phyloP scores from a whole-genome alignment of 257 asterid species.

The Gentiana straminea region DNA sequence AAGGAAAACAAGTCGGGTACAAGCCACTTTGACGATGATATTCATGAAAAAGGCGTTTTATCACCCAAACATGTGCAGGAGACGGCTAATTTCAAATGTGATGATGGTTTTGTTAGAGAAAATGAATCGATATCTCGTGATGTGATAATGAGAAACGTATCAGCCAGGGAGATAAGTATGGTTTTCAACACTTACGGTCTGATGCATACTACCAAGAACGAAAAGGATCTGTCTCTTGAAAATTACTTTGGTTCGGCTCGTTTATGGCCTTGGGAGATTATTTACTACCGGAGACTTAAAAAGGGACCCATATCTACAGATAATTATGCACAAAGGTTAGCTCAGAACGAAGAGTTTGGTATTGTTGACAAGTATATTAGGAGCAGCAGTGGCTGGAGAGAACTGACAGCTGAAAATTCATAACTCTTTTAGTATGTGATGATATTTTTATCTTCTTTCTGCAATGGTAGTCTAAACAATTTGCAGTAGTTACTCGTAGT shows the following conservation, averaged over 20 bases:
- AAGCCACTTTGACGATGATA: slow-evolving; percentile 12
- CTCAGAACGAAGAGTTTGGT: slow-evolving; percentile 38
- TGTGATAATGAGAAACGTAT: slow-evolving; percentile 20
- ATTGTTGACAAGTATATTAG: slow-evolving; percentile 46
- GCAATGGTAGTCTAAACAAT: slow-evolving; percentile 2
- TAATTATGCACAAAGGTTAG: slow-evolving; percentile 32
- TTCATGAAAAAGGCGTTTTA: slow-evolving; percentile 11
- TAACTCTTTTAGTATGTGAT: slow-evolving; percentile 10
- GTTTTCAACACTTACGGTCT: slow-evolving; percentile 30
- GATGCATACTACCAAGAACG: slow-evolving; percentile 23
- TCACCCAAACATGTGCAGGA: slow-evolving; percentile 7
- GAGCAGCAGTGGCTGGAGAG: slow-evolving; percentile 62
- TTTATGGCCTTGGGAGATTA: slow-evolving; percentile 58
- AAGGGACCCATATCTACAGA: slow-evolving; percentile 45
- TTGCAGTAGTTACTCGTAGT: not conserved
- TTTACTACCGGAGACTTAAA: slow-evolving; percentile 37
- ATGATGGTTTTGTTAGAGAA: slow-evolving; percentile 12
- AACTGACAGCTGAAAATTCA: slow-evolving; percentile 22
- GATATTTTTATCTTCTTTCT: slow-evolving; percentile 10
- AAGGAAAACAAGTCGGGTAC: slow-evolving; percentile 2
- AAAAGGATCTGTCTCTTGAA: slow-evolving; percentile 29
- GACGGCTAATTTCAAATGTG: slow-evolving; percentile 8
- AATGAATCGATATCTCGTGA: slow-evolving; percentile 10
- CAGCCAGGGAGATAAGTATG: slow-evolving; percentile 33
- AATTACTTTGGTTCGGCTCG: slow-evolving; percentile 55